These are phyloP conservation scores for Chlamydomonas incerta DNA, from an alignment of 139 green algal genomes.

Conservation along the genomic window DNA sequence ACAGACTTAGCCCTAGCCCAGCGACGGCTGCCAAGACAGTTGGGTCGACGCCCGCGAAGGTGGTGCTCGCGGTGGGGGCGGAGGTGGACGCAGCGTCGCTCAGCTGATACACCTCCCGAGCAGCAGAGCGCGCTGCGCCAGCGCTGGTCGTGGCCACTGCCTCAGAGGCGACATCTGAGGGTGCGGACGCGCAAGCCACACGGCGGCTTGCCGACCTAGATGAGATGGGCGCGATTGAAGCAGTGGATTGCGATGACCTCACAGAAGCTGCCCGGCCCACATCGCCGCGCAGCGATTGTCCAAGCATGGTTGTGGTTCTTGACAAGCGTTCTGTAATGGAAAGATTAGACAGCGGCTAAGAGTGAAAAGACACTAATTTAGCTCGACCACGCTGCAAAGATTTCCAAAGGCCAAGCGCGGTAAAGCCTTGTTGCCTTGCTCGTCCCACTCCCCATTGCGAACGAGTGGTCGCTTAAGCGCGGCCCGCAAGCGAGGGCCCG, in stretches of 20 bases:
- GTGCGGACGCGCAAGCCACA: neutral
- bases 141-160: neutral
- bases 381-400: too few species aligned
- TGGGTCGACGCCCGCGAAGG: slow-evolving; percentile 4
- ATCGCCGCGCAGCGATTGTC: neutral
- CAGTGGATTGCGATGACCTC: neutral
- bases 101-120: slow-evolving; percentile 15
- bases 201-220: too few species aligned
- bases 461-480: too few species aligned
- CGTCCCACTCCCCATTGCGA: too few species aligned
- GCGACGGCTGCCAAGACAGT: slow-evolving; percentile 29
- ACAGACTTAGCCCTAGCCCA: slow-evolving; percentile 26
- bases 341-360: too few species aligned
- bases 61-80: neutral
- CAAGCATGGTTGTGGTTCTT: neutral
- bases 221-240: neutral
- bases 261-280: neutral
- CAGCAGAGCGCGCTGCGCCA: neutral
- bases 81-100: slow-evolving; percentile 11
- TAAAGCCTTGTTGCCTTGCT: too few species aligned
- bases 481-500: too few species aligned
- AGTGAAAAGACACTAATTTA: too few species aligned
- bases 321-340: too few species aligned
- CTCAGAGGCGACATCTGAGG: neutral
- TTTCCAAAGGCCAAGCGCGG: too few species aligned